Base-by-base conservation (phyloP, 2,329 filamentous ascomycete genomes). In the Chaetomiaceae sp. region DNA sequence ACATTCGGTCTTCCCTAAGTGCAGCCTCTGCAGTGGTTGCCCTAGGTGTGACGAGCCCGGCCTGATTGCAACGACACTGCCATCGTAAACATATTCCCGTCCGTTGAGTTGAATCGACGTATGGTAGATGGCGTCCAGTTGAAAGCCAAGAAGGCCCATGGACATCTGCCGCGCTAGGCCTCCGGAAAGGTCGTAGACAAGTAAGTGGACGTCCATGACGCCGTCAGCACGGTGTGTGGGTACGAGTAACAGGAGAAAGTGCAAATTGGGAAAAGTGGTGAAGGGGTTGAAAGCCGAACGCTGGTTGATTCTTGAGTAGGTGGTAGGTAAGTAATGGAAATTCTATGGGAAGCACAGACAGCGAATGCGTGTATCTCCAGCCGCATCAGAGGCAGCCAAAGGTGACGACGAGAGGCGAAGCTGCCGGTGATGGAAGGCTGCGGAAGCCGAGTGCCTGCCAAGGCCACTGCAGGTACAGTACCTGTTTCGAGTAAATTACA, bases 51-150 rank as follows among this genome's bases (percentile, higher is more conserved):
- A 96, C 10, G 78, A 76, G 1, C 90, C 90, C 0, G 93, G 88
- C 9, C 72, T 68, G 50, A 91, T 88, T 44, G 83, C 82, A 58
- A 95, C 86, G 42, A 97, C 84, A 45, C 88, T 88, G 45, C 86
- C 83, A 50, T 95, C 91, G 57, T 90, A 97, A 58, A 91, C 79
- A 65, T 95, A 96, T 67, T 98, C 93, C 41, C 84, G 76, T n/a
- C 83, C 83, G 42, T 82, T 78, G 32, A 97, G 73, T 34, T 95
- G 84, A 44, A 98, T 82, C 0, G 90, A 88, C 0, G 93, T 97
- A 65, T 98, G 93, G 58, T 97, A 97, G 43, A 98, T 81, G 44
- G 93, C 93, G 65, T 97, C 91, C 40, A 96, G 87, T 42, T 76
- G 70, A 54, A 79, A 75, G 14, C 76, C 69, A 9, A 82, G 64